Conservation (phyloP, 2,329 filamentous ascomycete species). For the Colletotrichum tofieldiae region DNA sequence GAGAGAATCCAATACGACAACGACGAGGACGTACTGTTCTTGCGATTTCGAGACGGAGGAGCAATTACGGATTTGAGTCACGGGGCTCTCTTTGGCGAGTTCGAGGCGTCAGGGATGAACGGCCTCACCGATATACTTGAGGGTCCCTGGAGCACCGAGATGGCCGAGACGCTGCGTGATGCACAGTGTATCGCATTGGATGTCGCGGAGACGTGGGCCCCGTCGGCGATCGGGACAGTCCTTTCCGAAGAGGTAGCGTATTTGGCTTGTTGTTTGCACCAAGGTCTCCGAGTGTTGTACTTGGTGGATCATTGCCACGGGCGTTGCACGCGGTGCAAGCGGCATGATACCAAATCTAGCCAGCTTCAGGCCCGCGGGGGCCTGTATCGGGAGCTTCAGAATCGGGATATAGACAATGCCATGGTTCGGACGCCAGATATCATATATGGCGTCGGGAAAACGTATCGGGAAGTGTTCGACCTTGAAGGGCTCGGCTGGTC, state of each 20-base stretch:
- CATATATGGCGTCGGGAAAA: slow-evolving; percentile 49
- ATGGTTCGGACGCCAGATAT: slow-evolving; percentile 47
- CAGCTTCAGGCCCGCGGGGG: slow-evolving; percentile 43
- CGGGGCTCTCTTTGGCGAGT: slow-evolving; percentile 34
- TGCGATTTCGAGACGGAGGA: slow-evolving; percentile 47
- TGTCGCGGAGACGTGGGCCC: slow-evolving; percentile 48
- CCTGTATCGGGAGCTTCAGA: slow-evolving; percentile 47
- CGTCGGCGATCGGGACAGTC: slow-evolving; percentile 37
- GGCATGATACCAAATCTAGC: slow-evolving; percentile 27
- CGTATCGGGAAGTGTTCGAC: slow-evolving; percentile 53
- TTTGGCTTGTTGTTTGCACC: slow-evolving; percentile 50
- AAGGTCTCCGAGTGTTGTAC: slow-evolving; percentile 50
- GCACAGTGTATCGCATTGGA: slow-evolving; percentile 50
- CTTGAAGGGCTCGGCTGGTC: slow-evolving; percentile 52
- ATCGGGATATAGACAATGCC: slow-evolving; percentile 40
- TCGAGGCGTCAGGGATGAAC: slow-evolving; percentile 25
- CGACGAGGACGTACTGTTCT: slow-evolving; percentile 48
- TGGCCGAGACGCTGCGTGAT: slow-evolving; percentile 47
- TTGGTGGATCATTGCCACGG: slow-evolving; percentile 50
- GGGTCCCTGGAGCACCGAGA: slow-evolving; percentile 50
- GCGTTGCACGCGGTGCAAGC: slow-evolving; percentile 46
- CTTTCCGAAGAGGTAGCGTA: slow-evolving; percentile 49
- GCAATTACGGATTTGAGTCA: slow-evolving; percentile 26
- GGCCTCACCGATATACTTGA: slow-evolving; percentile 46
- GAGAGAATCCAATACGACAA: slow-evolving; percentile 46